Percentiles rank a stretch among this genome's conserved stretches.
Conservation (phyloP, 352 stramenopile genomes). For the Sclerospora graminicola region DNA sequence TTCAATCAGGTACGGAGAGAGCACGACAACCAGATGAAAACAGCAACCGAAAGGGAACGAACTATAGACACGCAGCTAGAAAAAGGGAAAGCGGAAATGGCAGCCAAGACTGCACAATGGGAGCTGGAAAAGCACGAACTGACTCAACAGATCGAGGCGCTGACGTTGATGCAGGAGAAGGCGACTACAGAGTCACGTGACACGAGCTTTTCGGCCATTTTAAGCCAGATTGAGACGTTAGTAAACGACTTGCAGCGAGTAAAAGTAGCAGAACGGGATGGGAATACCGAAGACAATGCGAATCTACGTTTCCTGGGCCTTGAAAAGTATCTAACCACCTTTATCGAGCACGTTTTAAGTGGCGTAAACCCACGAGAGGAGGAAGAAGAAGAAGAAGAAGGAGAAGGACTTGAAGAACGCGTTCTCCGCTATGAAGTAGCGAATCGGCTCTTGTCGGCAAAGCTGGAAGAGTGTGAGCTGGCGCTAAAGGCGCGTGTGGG, state of each 20-base stretch:
- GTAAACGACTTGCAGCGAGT: neutral
- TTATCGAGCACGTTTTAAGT: constrained; percentile 1
- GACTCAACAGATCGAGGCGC: constrained; percentile 15
- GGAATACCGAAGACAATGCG: too few species aligned
- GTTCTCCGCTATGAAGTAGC: constrained; percentile 14
- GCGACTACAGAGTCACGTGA: constrained; percentile 15
- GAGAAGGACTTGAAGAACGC: constrained; percentile 8
- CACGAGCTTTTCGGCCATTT: too few species aligned
- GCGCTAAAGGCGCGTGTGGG: constrained; percentile 14
- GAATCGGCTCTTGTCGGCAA: constrained; percentile 12
- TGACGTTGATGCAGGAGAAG: constrained; percentile 13
- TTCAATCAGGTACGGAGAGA: constrained; percentile 44
- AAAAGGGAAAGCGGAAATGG: constrained; percentile 4
- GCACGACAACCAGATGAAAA: constrained; percentile 23
- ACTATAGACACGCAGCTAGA: constrained; percentile 8
- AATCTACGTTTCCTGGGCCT: too few species aligned
- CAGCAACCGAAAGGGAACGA: neutral
- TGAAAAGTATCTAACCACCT: too few species aligned
- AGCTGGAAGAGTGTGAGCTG: constrained; percentile 20
- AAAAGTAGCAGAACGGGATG: too few species aligned
- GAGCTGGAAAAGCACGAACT: constrained; percentile 14
- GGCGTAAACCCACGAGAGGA: constrained; percentile 2
- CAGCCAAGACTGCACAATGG: constrained; percentile 7
- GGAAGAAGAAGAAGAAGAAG: constrained; percentile 1
- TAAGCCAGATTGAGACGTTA: constrained; percentile 1